Base-by-base conservation (phyloP, 192 early-diverging fungal species). In the Glomus cerebriforme region DNA sequence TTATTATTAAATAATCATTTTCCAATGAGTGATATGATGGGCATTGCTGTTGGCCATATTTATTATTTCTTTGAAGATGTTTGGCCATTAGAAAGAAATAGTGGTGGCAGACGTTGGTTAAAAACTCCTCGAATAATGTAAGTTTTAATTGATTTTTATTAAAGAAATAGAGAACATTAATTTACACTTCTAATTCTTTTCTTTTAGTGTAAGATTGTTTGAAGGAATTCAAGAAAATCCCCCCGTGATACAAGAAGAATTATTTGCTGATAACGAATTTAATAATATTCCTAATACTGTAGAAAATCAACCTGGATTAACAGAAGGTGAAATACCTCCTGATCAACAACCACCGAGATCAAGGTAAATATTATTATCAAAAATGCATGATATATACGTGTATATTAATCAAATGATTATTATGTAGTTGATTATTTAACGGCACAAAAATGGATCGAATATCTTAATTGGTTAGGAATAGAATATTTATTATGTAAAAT, bases 21-120 rank as follows among this genome's bases (percentile, higher is more conserved):
- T 82, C 97, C 98, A 7, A 84, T 84, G 7, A 90, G 87, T 1
- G 96, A 98, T 84, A 79, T 96, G 35, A 82, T 93, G 59, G 97
- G 96, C 3, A 92, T 99, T 79, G 86, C 86, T 8, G 91, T 96
- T 7, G 97, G 96, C 6, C 98, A 99, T 86, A 82, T 97, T 19
- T 97, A 98, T 75, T 99, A 96, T 82, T 99, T 95, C 79, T 87
- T 98, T 32, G 95, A 95, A 68, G 97, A 99, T 76, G 94, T 98
- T 19, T 99, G 95, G 93, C 96, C 96, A 12, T 82, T 83, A 15
- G 84, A 91, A 71, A 86, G 82, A 47, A 88, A 88, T 31, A 92
- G 92, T 79, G 84, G 88, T 34, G 88, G 87, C 59, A 83, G 81
- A 66, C 83, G 88, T 34, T 85, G 79, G 71, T 82, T 92, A 58